These are phyloP conservation scores for Eustoma russellianum DNA, from an alignment of 257 asterid species.

Conservation along the genomic window DNA sequence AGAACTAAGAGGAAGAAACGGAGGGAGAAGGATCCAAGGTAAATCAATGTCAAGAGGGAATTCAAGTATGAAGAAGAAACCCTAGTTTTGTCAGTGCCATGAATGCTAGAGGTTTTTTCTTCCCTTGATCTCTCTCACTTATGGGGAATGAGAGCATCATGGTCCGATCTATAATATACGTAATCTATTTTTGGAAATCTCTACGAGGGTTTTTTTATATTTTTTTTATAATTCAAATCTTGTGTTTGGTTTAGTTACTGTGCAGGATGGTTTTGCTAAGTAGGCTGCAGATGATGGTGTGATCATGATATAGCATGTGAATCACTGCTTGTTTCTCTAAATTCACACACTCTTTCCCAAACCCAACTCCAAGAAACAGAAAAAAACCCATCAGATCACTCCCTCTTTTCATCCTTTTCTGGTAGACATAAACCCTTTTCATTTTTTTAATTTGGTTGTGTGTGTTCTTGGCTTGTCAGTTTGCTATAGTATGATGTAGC, in stretches of 20 bases:
- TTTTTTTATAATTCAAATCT: background rate
- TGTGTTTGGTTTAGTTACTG: background rate
- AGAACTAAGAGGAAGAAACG: background rate
- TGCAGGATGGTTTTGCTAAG: background rate
- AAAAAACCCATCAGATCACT: no score
- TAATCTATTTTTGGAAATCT: slow-evolving; percentile 10
- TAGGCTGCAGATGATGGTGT: slow-evolving; percentile 1
- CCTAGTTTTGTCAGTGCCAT: slow-evolving; percentile 24
- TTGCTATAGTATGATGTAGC: no score
- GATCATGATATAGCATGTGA: slow-evolving; percentile 2
- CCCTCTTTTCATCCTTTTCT: no score
- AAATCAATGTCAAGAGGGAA: slow-evolving; percentile 17
- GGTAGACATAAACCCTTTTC: no score
- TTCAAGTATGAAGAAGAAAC: slow-evolving; percentile 31
- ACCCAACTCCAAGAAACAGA: no score
- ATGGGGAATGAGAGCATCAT: slow-evolving; percentile 56
- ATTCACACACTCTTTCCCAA: no score
- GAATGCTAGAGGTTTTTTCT: slow-evolving; percentile 22
- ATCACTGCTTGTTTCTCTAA: background rate
- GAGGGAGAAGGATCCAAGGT: slow-evolving; percentile 24
- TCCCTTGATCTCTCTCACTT: slow-evolving; percentile 15
- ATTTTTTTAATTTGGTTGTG: no score
- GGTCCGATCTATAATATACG: slow-evolving; percentile 46
- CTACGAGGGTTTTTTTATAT: background rate
- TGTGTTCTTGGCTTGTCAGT: no score